Conservation (phyloP, 176 grass and related monocot species). For the Bolboschoenus planiculmis region DNA sequence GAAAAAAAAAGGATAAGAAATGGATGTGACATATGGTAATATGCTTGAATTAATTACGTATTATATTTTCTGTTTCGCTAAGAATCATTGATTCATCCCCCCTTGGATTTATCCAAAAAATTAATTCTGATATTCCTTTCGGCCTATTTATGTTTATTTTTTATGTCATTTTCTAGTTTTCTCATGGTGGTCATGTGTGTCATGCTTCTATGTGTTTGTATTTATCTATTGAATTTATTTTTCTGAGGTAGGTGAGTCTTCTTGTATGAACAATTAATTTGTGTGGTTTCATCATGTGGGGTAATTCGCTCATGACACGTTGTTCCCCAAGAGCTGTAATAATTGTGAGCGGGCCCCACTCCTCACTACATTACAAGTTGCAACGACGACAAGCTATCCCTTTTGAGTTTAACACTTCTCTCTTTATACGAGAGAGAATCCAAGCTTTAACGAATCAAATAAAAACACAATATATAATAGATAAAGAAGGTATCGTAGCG, state of each 20-base stretch:
- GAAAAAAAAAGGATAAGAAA: background rate
- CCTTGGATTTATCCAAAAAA: background rate
- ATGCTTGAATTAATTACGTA: background rate
- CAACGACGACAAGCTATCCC: background rate
- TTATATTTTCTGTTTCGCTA: background rate
- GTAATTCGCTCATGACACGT: background rate
- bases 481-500: background rate
- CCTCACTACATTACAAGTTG: background rate
- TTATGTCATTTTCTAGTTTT: background rate
- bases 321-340: background rate
- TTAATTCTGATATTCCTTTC: background rate
- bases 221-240: background rate
- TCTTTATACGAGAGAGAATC: background rate
- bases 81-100: background rate
- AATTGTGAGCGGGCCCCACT: background rate
- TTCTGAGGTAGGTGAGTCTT: background rate
- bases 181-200: background rate
- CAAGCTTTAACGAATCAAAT: background rate
- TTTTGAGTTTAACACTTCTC: background rate
- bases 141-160: background rate
- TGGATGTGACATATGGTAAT: background rate
- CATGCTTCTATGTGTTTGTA: background rate
- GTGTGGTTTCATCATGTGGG: background rate
- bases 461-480: background rate
- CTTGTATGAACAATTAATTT: background rate